phyloP scores from a whole-genome alignment of 352 stramenopile genomes.

The Pilasporangium apinafurcum region DNA sequence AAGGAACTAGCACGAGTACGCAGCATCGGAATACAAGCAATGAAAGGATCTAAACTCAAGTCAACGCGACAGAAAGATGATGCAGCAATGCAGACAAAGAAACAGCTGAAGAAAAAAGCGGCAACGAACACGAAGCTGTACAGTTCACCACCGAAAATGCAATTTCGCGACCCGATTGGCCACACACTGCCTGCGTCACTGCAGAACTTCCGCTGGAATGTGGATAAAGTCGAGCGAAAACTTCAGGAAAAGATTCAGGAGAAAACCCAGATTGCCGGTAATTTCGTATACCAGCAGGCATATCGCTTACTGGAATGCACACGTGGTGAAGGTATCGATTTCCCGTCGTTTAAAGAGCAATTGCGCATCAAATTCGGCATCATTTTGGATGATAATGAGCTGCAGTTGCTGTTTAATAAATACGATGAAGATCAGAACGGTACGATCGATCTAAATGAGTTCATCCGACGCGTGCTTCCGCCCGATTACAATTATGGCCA shows the following conservation, averaged over 20 bases:
- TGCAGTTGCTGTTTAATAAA: conserved; percentile 78
- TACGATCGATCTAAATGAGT: conserved; percentile 79
- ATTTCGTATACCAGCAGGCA: conserved; percentile 84
- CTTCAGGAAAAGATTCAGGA: conserved; percentile 84
- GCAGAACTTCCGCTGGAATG: conserved; percentile 69
- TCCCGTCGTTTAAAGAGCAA: conserved; percentile 65
- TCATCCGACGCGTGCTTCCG: conserved; percentile 69
- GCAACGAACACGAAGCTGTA: conserved; percentile 21
- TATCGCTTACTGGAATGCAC: conserved; percentile 71
- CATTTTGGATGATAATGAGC: conserved; percentile 63
- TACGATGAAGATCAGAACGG: conserved; percentile 79
- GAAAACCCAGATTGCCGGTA: conserved; percentile 77
- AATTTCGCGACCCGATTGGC: conserved; percentile 61
- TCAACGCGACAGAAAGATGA: too few species aligned
- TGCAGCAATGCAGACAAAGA: too few species aligned
- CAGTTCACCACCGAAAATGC: conserved; percentile 42
- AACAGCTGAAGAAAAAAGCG: neutral
- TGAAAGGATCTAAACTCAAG: too few species aligned
- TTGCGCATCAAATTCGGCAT: conserved; percentile 77
- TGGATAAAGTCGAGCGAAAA: conserved; percentile 77
- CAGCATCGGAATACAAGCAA: too few species aligned
- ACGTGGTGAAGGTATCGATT: conserved; percentile 74
- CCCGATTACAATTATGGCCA: conserved; percentile 68
- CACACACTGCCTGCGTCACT: conserved; percentile 46
- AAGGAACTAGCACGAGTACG: too few species aligned